Evolutionary conservation across 2,329 filamentous ascomycete species (phyloP).

Genomic region (Endocalyx cinctus): DNA sequence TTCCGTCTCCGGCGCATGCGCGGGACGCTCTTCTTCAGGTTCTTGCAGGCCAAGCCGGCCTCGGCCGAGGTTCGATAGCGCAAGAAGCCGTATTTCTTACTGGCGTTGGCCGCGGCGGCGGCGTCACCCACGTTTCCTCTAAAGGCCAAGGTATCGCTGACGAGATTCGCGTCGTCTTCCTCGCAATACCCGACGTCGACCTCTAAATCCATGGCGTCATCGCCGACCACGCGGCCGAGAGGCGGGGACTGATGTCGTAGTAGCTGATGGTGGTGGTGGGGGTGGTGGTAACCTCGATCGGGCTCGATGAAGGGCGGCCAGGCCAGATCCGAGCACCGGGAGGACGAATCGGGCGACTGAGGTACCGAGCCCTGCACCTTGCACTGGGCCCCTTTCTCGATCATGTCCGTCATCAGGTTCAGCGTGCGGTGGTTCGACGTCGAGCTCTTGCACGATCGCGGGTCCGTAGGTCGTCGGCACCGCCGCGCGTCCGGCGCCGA

Average conservation of each 20-base stretch:
- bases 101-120: too few relatives aligned
- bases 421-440: conserved; percentile 15
- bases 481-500: conserved; percentile 5
- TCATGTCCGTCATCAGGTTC: conserved; percentile 22
- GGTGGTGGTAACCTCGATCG: conserved; percentile 7
- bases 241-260: not conserved
- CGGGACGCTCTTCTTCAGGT: conserved; percentile 23
- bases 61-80: conserved; percentile 26
- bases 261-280: conserved; percentile 8
- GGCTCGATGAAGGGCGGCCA: conserved; percentile 4
- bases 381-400: conserved; percentile 25
- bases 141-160: conserved; percentile 12
- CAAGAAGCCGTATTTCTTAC: conserved; percentile 17
- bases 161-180: conserved; percentile 12
- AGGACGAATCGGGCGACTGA: conserved; percentile 7
- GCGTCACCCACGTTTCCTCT: too few relatives aligned
- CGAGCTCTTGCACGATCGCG: conserved; percentile 11
- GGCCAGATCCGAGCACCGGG: conserved; percentile 4
- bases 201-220: conserved; percentile 17
- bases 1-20: conserved; percentile 23
- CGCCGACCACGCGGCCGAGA: too few relatives aligned
- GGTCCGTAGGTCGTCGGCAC: conserved; percentile 9
- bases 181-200: conserved; percentile 15
- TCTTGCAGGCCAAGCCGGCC: conserved; percentile 21
- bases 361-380: conserved; percentile 21